Conservation (phyloP, 1,284 basidiomycete genomes). For the Kalmanozyma brasiliensis region DNA sequence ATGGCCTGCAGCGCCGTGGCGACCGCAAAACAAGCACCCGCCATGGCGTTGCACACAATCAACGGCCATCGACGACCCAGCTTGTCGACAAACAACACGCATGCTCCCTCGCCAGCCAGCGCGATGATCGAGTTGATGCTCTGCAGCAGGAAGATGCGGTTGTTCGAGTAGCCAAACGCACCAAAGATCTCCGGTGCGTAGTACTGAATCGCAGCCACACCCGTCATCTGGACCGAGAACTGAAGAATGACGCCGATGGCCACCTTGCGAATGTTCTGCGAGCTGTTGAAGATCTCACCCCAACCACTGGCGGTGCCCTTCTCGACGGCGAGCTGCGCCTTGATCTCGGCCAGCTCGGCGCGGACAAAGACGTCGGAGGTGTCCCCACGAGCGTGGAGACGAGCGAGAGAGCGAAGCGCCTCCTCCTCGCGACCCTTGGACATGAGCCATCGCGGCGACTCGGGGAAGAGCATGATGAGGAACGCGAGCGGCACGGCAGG, state of each 20-base stretch:
- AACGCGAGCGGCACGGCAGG: constrained; percentile 73
- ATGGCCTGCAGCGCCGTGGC: constrained; percentile 73
- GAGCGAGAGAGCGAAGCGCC: constrained; percentile 70
- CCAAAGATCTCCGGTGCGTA: constrained; percentile 68
- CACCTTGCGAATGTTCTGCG: constrained; percentile 71
- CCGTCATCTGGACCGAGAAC: constrained; percentile 72
- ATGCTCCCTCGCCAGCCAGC: constrained; percentile 73
- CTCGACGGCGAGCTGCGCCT: constrained; percentile 66
- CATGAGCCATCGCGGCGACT: constrained; percentile 74
- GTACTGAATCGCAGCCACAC: constrained; percentile 72
- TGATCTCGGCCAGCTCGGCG: constrained; percentile 69
- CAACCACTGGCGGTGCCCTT: constrained; percentile 61
- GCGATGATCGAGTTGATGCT: constrained; percentile 75
- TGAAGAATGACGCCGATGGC: constrained; percentile 70
- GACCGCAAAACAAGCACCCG: constrained; percentile 73
- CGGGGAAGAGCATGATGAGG: constrained; percentile 72
- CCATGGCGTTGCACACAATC: constrained; percentile 73
- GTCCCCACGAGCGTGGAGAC: constrained; percentile 73
- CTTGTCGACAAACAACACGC: constrained; percentile 74
- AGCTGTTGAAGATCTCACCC: constrained; percentile 72
- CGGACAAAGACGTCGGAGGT: constrained; percentile 70
- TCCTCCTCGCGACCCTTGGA: constrained; percentile 73
- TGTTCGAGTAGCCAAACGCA: constrained; percentile 70
- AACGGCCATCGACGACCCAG: constrained; percentile 73
- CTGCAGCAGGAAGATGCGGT: constrained; percentile 73